Conservation (phyloP, 2,329 filamentous ascomycete species). For the Cordyceps cateniannulata region DNA sequence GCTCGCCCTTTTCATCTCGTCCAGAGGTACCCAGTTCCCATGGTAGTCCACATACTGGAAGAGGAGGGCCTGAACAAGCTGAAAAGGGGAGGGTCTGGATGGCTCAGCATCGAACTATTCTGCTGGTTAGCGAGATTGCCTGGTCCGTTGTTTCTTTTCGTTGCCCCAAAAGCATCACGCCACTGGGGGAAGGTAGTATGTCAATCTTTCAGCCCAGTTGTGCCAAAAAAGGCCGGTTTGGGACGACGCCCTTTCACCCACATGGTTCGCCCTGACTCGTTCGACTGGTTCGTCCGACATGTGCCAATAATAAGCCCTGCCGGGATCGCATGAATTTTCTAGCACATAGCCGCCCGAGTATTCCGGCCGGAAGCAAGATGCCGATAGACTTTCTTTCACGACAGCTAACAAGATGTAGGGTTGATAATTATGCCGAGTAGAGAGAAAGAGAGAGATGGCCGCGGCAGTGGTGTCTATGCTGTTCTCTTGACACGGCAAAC, state of each 20-base stretch:
- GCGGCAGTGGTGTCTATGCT: background rate
- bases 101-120: background rate
- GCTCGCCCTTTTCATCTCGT: background rate
- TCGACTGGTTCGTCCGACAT: slow-evolving; percentile 5
- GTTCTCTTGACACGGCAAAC: background rate
- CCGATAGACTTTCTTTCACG: background rate
- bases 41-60: background rate
- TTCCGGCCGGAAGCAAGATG: background rate
- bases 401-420: background rate
- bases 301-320: background rate
- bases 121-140: background rate
- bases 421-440: background rate
- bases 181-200: background rate
- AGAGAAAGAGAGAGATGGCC: background rate
- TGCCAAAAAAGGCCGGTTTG: background rate
- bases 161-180: background rate
- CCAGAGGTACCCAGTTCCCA: background rate
- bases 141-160: background rate
- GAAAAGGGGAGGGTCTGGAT: background rate
- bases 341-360: background rate
- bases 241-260: background rate
- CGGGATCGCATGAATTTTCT: background rate
- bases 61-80: background rate
- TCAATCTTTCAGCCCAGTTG: background rate
- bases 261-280: slow-evolving; percentile 2